Evolutionary conservation across 108 stramenopile species (phyloP).

Genomic region (Epipyxis sp.): DNA sequence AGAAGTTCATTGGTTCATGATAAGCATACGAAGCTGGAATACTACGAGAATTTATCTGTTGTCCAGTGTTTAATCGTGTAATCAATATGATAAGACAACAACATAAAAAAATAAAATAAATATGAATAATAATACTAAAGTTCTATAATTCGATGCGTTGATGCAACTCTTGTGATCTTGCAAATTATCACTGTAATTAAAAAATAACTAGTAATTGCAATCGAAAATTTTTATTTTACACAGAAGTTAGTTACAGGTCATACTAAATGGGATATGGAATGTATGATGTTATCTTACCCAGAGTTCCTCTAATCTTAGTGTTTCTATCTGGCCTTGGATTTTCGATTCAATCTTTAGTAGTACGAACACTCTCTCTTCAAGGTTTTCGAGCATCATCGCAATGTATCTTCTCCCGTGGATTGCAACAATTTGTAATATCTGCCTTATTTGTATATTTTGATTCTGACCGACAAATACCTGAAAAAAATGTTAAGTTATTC

Average conservation of each 20-base stretch:
- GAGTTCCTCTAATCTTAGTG: slow-evolving; percentile 5
- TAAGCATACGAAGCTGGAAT: not conserved
- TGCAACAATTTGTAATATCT: not conserved
- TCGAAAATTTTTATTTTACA: too few species aligned
- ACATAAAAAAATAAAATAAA: too few species aligned
- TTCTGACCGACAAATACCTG: not conserved
- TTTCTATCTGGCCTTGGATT: slow-evolving; percentile 7
- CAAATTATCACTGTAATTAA: too few species aligned
- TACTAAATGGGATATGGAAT: not conserved
- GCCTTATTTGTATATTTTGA: not conserved
- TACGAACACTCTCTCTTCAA: not conserved
- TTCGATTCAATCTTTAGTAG: not conserved
- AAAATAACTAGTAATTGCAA: too few species aligned
- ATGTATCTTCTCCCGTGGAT: slow-evolving; percentile 14
- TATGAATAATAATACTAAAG: too few species aligned
- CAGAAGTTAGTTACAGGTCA: too few species aligned
- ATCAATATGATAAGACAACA: too few species aligned
- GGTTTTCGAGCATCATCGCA: not conserved
- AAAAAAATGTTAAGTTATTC: not conserved
- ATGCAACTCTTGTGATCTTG: too few species aligned
- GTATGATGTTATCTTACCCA: not conserved
- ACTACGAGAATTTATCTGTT: too few species aligned
- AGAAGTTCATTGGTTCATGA: not conserved
- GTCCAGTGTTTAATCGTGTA: too few species aligned
- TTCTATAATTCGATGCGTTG: too few species aligned